These are phyloP conservation scores for Saccharomyces jurei DNA, from an alignment of 805 yeast genomes.

Conservation along the genomic window DNA sequence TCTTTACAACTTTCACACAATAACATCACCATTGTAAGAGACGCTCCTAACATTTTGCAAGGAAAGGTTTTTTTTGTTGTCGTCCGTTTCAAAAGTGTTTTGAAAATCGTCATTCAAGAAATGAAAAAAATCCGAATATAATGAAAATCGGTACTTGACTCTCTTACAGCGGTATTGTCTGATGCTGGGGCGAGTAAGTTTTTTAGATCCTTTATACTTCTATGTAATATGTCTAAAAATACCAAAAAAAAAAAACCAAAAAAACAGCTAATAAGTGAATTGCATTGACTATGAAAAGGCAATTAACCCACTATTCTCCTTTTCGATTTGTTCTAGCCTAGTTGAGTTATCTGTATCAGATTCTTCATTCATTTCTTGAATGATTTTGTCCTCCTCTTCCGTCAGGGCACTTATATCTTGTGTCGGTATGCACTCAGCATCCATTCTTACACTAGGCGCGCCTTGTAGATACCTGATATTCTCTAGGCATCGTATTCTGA, in stretches of 20 bases:
- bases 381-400: constrained; percentile 35
- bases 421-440: constrained; percentile 71
- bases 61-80: not conserved
- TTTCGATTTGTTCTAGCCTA: constrained; percentile 33
- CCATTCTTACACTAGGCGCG: constrained; percentile 92
- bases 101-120: not conserved
- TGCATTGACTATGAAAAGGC: constrained; percentile 18
- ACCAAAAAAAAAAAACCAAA: not conserved
- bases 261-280: not conserved
- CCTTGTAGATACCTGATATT: constrained; percentile 73
- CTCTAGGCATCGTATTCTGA: constrained; percentile 68
- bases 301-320: constrained; percentile 33
- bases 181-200: not conserved
- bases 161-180: too few species aligned
- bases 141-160: not conserved
- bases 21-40: not conserved
- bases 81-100: not conserved
- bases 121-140: not conserved
- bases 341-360: constrained; percentile 17
- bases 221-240: not conserved
- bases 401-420: constrained; percentile 36
- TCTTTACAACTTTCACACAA: too few species aligned
- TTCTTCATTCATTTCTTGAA: constrained; percentile 30
- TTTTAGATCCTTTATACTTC: too few species aligned
- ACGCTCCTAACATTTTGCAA: not conserved